Evolutionary conservation across 768 basidiomycete species (phyloP).

Genomic region (Boletus reticuloceps): DNA sequence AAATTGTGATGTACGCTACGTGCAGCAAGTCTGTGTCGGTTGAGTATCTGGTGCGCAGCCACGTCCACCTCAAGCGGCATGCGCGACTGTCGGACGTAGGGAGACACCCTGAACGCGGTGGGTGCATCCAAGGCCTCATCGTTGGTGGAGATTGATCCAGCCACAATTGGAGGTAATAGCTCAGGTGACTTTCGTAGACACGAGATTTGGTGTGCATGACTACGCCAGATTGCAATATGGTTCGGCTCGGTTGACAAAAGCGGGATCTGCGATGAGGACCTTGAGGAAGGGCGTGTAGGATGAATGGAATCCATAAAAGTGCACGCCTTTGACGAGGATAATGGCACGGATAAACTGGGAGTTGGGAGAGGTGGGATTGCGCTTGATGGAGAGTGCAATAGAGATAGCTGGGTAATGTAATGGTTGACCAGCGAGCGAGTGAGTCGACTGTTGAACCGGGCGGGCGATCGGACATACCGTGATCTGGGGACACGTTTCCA

Average conservation of each 20-base stretch:
- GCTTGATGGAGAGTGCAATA: conserved; percentile 78
- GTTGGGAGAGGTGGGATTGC: conserved; percentile 56
- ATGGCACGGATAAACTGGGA: conserved; percentile 72
- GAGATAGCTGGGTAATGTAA: conserved; percentile 66
- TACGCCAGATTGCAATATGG: conserved; percentile 78
- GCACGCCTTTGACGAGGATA: conserved; percentile 87
- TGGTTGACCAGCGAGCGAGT: conserved; percentile 41
- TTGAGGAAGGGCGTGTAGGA: conserved; percentile 90
- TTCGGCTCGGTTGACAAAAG: conserved; percentile 61
- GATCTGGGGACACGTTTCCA: conserved; percentile 53
- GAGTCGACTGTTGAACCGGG: too few species aligned
- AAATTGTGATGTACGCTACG: conserved; percentile 68
- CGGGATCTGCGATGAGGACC: conserved; percentile 72
- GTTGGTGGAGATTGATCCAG: conserved; percentile 70
- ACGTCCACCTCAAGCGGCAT: conserved; percentile 83
- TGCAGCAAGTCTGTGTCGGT: conserved; percentile 62
- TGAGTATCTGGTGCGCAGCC: conserved; percentile 79
- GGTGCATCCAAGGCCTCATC: conserved; percentile 11
- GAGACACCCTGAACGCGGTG: conserved; percentile 44
- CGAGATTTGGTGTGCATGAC: conserved; percentile 78
- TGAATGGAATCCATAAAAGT: conserved; percentile 93
- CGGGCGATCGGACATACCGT: conserved; percentile 66
- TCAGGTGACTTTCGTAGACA: conserved; percentile 89
- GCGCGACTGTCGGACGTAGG: conserved; percentile 64
- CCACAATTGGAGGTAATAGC: conserved; percentile 90